Evolutionary conservation across 192 early-diverging fungal species (phyloP), one percentile per base, ranked within the genome.

Genomic region (Phycomyces nitens): DNA sequence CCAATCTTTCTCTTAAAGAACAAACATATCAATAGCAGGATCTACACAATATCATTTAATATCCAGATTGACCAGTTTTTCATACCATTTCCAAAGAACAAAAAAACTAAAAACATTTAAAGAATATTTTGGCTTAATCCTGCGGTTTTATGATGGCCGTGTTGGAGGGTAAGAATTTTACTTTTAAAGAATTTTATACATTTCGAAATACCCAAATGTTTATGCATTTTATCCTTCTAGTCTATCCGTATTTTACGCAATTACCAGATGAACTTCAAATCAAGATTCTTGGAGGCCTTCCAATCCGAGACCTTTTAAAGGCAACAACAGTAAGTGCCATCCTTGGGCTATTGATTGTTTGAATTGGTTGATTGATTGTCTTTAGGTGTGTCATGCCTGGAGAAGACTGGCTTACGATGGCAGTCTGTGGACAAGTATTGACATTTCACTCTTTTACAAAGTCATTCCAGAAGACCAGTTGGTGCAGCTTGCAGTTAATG

Each of bases 371-470:
- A 42, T 40, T 43, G 20, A 5, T 23, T 26, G 27, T 57, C 14
- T 20, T 15, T 53, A 73, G 71, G 70, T 77, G 0, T 67, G 68
- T 59, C 66, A 49, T 11, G 47, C 42, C 38, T 78, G 77, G 77
- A 54, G 66, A 22, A 39, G 39, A n/a, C 27, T 78, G 15, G 66
- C 60, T 16, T 72, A 58, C 23, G 77, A 78, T 56, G 73, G 77
- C 8, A 65, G 65, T 15, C 43, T 78, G 23, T 78, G 77, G 77
- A 27, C 40, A 20, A 50, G 44, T 7, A 62, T 78, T 41, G 69
- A 78, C 64, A 56, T 65, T 0, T 23, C 50, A n/a, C 73, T 69
- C 16, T 78, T 72, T 52, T 78, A 75, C 56, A 68, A 69, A 29
- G 56, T 44, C 5, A 78, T 78, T 15, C 56, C 72, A 5, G 52